Conservation (phyloP, 2,329 filamentous ascomycete genomes). For the Ascosphaera aggregata region DNA sequence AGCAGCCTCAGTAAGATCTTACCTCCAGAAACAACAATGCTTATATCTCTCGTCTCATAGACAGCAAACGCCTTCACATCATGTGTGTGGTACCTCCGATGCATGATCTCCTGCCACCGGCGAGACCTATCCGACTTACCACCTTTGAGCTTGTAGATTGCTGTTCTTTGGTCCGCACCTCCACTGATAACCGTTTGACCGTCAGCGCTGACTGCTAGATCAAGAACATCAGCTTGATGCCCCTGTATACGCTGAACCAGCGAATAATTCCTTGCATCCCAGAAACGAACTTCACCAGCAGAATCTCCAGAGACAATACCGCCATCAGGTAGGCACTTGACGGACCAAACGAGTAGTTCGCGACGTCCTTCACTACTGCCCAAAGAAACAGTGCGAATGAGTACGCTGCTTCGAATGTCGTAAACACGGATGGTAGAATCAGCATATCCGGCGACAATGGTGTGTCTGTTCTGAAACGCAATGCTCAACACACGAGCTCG, state of each 20-base stretch:
- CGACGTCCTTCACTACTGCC: conserved; percentile 56
- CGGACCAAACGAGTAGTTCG: conserved; percentile 78
- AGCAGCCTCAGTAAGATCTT: no score
- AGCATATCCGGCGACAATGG: conserved; percentile 77
- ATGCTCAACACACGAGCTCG: conserved; percentile 79
- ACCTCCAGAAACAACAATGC: conserved; percentile 82
- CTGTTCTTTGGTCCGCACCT: conserved; percentile 74
- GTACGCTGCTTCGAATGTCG: conserved; percentile 55
- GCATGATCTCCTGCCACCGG: conserved; percentile 69
- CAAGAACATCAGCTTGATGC: conserved; percentile 76
- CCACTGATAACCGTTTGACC: conserved; percentile 68
- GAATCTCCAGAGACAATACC: conserved; percentile 92
- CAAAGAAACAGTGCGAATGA: conserved; percentile 62
- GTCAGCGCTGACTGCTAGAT: conserved; percentile 59
- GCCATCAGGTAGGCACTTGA: conserved; percentile 67
- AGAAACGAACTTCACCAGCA: conserved; percentile 77
- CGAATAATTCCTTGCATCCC: conserved; percentile 81
- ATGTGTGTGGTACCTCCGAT: conserved; percentile 70
- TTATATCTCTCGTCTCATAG: conserved; percentile 64
- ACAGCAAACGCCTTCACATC: conserved; percentile 89
- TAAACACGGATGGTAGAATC: conserved; percentile 87
- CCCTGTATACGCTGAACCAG: conserved; percentile 65
- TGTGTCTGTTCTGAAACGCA: conserved; percentile 63
- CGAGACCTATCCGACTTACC: conserved; percentile 28
- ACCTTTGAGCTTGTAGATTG: conserved; percentile 46